Evolutionary conservation across 1,139 yeast genomes (phyloP).

Genomic region (Lodderomyces theae): DNA sequence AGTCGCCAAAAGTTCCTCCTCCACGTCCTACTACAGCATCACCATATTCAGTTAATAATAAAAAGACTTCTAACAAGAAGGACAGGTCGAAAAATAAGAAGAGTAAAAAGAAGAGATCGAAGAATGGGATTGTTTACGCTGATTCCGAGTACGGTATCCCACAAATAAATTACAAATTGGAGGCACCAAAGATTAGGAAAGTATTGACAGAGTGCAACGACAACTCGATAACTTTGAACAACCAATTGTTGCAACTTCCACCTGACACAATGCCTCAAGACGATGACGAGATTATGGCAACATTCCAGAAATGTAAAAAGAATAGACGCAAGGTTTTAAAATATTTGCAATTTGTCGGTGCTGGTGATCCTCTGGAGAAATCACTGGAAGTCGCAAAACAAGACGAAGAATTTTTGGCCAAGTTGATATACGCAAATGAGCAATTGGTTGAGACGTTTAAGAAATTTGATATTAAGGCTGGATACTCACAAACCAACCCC

Average conservation of each 20-base stretch:
- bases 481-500: slow-evolving; percentile 35
- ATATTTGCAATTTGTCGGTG: slow-evolving; percentile 78
- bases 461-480: slow-evolving; percentile 54
- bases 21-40: slow-evolving; percentile 29
- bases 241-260: slow-evolving; percentile 59
- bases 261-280: slow-evolving; percentile 57
- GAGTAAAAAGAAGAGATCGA: slow-evolving; percentile 20
- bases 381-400: slow-evolving; percentile 27
- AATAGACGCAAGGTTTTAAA: slow-evolving; percentile 75
- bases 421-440: slow-evolving; percentile 84
- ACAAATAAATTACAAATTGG: slow-evolving; percentile 64
- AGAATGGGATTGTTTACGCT: slow-evolving; percentile 36
- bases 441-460: slow-evolving; percentile 74
- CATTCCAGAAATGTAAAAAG: slow-evolving; percentile 72
- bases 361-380: slow-evolving; percentile 36
- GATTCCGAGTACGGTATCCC: slow-evolving; percentile 64
- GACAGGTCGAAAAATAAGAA: slow-evolving; percentile 18
- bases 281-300: slow-evolving; percentile 52
- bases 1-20: slow-evolving; percentile 21
- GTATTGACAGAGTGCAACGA: slow-evolving; percentile 76
- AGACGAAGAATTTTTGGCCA: slow-evolving; percentile 81
- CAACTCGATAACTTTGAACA: slow-evolving; percentile 68
- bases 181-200: slow-evolving; percentile 67
- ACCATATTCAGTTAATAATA: slow-evolving; percentile 18
- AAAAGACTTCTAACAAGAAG: not conserved